Evolutionary conservation across 805 yeast genomes (phyloP).

Genomic region (Candida pseudofarinosa): DNA sequence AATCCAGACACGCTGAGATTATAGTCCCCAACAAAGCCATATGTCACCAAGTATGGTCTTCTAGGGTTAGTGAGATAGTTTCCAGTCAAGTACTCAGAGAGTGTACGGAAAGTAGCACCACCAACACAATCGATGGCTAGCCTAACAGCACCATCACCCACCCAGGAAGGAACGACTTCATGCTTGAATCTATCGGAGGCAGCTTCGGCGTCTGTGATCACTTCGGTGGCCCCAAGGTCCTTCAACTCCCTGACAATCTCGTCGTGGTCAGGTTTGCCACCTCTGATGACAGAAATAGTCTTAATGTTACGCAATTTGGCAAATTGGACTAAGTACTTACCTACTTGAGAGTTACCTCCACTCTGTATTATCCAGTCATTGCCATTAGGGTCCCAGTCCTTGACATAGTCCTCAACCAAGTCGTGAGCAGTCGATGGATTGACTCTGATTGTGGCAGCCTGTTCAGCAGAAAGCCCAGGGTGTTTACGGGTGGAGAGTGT

Average conservation of each 20-base stretch:
- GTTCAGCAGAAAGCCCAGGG: conserved; percentile 30
- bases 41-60: conserved; percentile 14
- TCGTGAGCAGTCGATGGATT: conserved; percentile 89
- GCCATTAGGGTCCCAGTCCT: conserved; percentile 16
- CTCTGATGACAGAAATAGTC: conserved; percentile 25
- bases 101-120: conserved; percentile 18
- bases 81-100: conserved; percentile 20
- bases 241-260: conserved; percentile 16
- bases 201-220: conserved; percentile 25
- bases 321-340: conserved; percentile 27
- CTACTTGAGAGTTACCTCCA: conserved; percentile 33
- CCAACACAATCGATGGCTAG: conserved; percentile 31
- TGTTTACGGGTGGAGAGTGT: conserved; percentile 12
- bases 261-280: conserved; percentile 19
- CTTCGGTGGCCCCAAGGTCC: conserved; percentile 28
- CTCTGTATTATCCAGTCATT: conserved; percentile 32
- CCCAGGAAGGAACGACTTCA: conserved; percentile 11
- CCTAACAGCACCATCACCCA: conserved; percentile 18
- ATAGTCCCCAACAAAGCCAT: conserved; percentile 19
- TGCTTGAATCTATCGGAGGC: conserved; percentile 13
- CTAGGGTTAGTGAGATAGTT: conserved; percentile 11
- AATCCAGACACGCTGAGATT: conserved; percentile 15
- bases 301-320: conserved; percentile 20
- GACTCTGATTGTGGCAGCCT: conserved; percentile 84
- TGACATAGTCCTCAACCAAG: conserved; percentile 62